Conservation (phyloP, 176 grass and related monocot genomes). For the Aegilops tauschii region DNA sequence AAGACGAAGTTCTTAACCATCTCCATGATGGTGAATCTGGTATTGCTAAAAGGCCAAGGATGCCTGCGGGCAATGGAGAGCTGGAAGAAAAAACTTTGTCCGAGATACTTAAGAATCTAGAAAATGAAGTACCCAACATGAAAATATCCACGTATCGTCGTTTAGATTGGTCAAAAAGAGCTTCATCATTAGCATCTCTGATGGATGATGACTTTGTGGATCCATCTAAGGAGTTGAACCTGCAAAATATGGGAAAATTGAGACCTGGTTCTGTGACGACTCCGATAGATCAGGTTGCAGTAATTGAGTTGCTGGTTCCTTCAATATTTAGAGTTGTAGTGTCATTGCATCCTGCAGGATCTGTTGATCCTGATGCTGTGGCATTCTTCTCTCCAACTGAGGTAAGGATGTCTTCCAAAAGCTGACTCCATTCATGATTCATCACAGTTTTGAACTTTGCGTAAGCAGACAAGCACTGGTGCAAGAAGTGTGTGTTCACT, state of each 20-base stretch:
- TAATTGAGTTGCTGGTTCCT: slow-evolving; percentile 84
- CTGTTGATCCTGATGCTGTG: slow-evolving; percentile 74
- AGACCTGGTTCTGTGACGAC: slow-evolving; percentile 30
- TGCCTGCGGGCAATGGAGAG: slow-evolving; percentile 32
- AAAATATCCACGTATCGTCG: slow-evolving; percentile 75
- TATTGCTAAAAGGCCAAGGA: slow-evolving; percentile 45
- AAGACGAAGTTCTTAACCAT: slow-evolving; percentile 68
- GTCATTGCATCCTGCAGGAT: slow-evolving; percentile 90
- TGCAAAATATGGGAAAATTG: slow-evolving; percentile 51
- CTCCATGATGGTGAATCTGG: slow-evolving; percentile 51
- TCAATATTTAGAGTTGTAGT: slow-evolving; percentile 93
- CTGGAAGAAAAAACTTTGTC: slow-evolving; percentile 62
- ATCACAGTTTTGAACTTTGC: slow-evolving; percentile 2
- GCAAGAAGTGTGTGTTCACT: neutral
- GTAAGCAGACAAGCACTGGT: slow-evolving; percentile 9
- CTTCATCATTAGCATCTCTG: slow-evolving; percentile 55
- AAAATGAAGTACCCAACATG: slow-evolving; percentile 60
- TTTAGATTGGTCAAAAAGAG: slow-evolving; percentile 94
- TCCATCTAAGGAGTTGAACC: slow-evolving; percentile 57
- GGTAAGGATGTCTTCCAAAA: slow-evolving; percentile 47
- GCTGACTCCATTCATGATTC: neutral
- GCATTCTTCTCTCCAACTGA: slow-evolving; percentile 92
- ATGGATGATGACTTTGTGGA: slow-evolving; percentile 62
- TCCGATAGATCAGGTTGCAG: slow-evolving; percentile 61
- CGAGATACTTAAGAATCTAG: slow-evolving; percentile 72